Base-by-base conservation (phyloP, 257 asterid genomes). In the Solanum clarkiae region DNA sequence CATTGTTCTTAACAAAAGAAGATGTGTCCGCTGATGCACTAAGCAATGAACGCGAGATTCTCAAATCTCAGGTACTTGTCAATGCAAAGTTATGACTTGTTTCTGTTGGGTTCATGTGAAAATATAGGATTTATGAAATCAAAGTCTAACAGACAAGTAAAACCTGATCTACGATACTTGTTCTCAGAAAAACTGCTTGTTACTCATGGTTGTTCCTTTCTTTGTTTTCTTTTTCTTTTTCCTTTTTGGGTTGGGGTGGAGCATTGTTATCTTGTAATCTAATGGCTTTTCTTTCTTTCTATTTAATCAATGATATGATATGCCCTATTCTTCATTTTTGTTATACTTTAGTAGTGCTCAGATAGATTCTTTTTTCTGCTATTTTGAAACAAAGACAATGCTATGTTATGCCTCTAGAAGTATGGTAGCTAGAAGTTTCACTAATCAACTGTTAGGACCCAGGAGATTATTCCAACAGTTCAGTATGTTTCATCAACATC, bases 31-130 rank as follows among this genome's bases (percentile, higher is more conserved):
- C 95, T 65, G 98, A 94, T 84, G 94, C 96, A 15, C 88, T 97
- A 80, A 92, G 88, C 84, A 92, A 88, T 80, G 98, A 97, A 87
- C 94, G 93, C 59, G 99, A 97, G 75, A 90, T 97, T 90, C 97
- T 97, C 75, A 93, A 92, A 90, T 95, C 98, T 80, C 99, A 95
- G 98, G 98, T 97, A 92, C 85, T 71, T 86, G 56, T 54, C 90
- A 82, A 26, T 29, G 22, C 66, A 62, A 59, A 49, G 75, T 69
- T 53, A 65, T 82, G 11, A 29, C 29, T 36, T 83, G 7, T 57
- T 53, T 77, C 84, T 74, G 57, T 16, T 75, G 44, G 12, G 55
- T 71, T 71, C 40, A n/a, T 40, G 18, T 79, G 49, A 32, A 79
- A 16, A 53, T 54, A 17, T 10, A 29, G 49, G 49, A 53, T 53